These are phyloP conservation scores for Thalassiosira mediterranea DNA, from an alignment of 352 stramenopile species.

Conservation along the genomic window DNA sequence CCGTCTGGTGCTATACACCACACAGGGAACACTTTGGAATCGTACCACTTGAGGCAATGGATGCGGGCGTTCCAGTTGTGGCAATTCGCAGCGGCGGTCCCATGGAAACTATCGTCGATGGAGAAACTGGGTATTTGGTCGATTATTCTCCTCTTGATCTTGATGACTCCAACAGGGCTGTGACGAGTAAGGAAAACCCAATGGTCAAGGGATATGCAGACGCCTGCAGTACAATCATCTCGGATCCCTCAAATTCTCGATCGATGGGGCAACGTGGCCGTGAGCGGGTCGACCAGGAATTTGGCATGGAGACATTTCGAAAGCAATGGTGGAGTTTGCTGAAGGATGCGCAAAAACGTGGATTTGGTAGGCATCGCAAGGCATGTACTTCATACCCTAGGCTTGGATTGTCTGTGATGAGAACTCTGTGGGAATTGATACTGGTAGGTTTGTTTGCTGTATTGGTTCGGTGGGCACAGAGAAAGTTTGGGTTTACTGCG, in stretches of 20 bases:
- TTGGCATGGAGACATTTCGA: conserved; percentile 68
- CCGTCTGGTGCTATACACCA: conserved; percentile 95
- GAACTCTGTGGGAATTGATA: conserved; percentile 45
- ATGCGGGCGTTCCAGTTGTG: conserved; percentile 91
- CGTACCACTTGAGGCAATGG: conserved; percentile 98
- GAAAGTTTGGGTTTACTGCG: background rate
- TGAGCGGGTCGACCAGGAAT: conserved; percentile 58
- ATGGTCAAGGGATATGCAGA: conserved; percentile 59
- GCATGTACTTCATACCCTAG: conserved; percentile 25
- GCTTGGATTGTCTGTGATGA: conserved; percentile 17
- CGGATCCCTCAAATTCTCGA: conserved; percentile 43
- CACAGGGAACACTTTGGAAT: conserved; percentile 99
- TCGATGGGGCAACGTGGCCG: conserved; percentile 60
- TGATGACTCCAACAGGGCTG: conserved; percentile 3
- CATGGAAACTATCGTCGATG: conserved; percentile 93
- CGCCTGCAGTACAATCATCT: conserved; percentile 55
- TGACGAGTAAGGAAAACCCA: conserved; percentile 10
- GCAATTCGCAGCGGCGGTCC: conserved; percentile 94
- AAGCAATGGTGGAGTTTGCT: conserved; percentile 64
- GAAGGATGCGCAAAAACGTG: conserved; percentile 35
- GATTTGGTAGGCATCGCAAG: conserved; percentile 26
- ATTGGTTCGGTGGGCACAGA: background rate
- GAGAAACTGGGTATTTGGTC: conserved; percentile 83
- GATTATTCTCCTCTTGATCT: conserved; percentile 39
- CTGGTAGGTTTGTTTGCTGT: conserved; percentile 34